A percentile compares a stretch with the other conserved stretches of the same genome.
These are phyloP conservation scores for Colletotrichum chrysophilum DNA, from an alignment of 2,329 filamentous ascomycete genomes.

Conservation along the genomic window DNA sequence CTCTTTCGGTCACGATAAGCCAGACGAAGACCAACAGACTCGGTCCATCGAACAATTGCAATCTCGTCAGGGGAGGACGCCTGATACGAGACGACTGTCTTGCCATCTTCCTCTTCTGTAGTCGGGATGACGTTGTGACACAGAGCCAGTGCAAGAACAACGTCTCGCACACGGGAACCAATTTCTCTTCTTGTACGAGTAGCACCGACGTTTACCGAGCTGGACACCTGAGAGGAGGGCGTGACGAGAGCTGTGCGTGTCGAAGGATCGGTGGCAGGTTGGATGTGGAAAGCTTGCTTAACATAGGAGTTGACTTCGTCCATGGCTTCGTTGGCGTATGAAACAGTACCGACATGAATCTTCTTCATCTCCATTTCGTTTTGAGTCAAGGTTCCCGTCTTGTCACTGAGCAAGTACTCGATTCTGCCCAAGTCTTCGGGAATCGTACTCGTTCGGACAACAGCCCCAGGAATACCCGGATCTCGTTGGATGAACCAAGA, in stretches of 20 bases:
- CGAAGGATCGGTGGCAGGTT: constrained; percentile 48
- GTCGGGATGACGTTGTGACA: constrained; percentile 98
- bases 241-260: constrained; percentile 67
- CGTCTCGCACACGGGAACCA: constrained; percentile 88
- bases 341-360: constrained; percentile 96
- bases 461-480: constrained; percentile 85
- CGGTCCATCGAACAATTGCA: constrained; percentile 95
- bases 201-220: constrained; percentile 64
- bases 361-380: constrained; percentile 99
- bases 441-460: constrained; percentile 96
- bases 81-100: constrained; percentile 84
- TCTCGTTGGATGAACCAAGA: constrained; percentile 95
- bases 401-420: constrained; percentile 95
- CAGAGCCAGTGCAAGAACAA: constrained; percentile 88
- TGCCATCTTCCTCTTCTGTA: constrained; percentile 80
- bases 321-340: constrained; percentile 98
- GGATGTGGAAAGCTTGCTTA: constrained; percentile 76
- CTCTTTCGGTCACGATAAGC: constrained; percentile 84
- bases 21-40: constrained; percentile 86
- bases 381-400: constrained; percentile 96
- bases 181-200: constrained; percentile 93
- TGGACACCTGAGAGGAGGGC: constrained; percentile 73
- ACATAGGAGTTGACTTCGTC: constrained; percentile 92
- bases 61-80: constrained; percentile 98
- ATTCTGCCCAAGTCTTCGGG: constrained; percentile 95